Percentiles rank a stretch among this genome's conserved stretches.
phyloP scores from a whole-genome alignment of 2,329 filamentous ascomycete species.

The Stagonosporopsis rhizophila region DNA sequence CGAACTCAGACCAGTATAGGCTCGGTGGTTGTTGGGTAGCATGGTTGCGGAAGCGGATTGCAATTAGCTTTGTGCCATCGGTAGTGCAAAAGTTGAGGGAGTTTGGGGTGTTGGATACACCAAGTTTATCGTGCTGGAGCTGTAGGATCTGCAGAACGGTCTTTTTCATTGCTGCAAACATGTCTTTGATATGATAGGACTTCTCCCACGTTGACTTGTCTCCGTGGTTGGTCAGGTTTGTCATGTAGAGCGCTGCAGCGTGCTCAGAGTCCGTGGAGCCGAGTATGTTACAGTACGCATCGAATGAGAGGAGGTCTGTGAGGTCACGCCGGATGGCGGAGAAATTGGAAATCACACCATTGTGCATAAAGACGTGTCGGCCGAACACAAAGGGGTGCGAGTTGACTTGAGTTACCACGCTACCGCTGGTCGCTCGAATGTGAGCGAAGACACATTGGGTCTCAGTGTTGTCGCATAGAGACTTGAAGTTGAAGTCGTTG shows the following conservation, averaged over 20 bases:
- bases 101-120: constrained; percentile 52
- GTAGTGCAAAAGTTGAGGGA: constrained; percentile 62
- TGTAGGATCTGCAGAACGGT: constrained; percentile 56
- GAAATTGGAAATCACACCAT: constrained; percentile 60
- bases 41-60: constrained; percentile 62
- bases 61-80: constrained; percentile 58
- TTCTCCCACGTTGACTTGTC: constrained; percentile 53
- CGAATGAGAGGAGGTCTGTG: constrained; percentile 54
- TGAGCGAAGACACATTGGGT: constrained; percentile 61
- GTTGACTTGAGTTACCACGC: constrained; percentile 58
- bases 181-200: constrained; percentile 52
- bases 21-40: constrained; percentile 59
- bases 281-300: constrained; percentile 57
- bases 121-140: constrained; percentile 54
- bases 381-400: constrained; percentile 64
- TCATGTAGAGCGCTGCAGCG: constrained; percentile 59
- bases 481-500: constrained; percentile 62
- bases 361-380: constrained; percentile 64
- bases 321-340: constrained; percentile 56
- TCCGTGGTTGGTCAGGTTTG: constrained; percentile 51
- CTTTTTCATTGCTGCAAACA: constrained; percentile 56
- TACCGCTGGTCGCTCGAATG: constrained; percentile 60
- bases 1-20: constrained; percentile 59
- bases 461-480: constrained; percentile 60
- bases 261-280: constrained; percentile 63